Evolutionary conservation across 2,329 filamentous ascomycete species (phyloP), one percentile per base, ranked within the genome.

Genomic region (Apiospora aurea): DNA sequence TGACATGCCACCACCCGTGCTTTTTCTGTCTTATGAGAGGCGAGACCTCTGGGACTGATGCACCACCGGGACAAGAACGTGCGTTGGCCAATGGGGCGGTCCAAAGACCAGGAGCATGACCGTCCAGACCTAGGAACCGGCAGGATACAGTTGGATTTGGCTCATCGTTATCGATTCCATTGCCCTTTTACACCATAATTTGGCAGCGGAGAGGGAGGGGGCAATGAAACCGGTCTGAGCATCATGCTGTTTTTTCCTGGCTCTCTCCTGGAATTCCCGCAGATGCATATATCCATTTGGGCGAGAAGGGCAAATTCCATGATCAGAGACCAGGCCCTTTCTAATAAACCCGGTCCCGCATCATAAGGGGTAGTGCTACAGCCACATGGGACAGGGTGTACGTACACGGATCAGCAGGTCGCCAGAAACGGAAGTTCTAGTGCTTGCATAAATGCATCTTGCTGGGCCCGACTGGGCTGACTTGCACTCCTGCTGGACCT

Each of bases 341-440:
- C 57, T 38, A 64, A 64, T 64, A 41, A 34, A 18, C 57, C 29
- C 41, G 41, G 41, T 29, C 34, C 18, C 34, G 57, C 53, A 61
- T 34, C 53, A 29, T 21, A 24, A 61, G 14, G 29, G 38, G 29
- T n/a, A n/a, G 7, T 7, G n/a, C 29, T 8, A 41, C 57, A 41
- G 34, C 21, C 29, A 41, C 34, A 64, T 38, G 57, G 34, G 34
- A 41, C 21, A 64, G 14, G n/a, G 34, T 34, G 34, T 38, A 64
- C 49, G 49, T 41, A 64, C 29, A 21, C 18, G 16, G 21, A 41
- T 41, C 57, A 64, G 57, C 57, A 64, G 34, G 57, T 64, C 57
- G 57, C 57, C 57, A 18, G 21, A 64, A 64, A 41, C 16, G 57
- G 57, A 64, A 64, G 34, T n/a, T 14, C 57, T 41, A 64, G 57